These are phyloP conservation scores for Zea luxurians DNA, from an alignment of 176 grass and related monocot genomes.

Conservation along the genomic window DNA sequence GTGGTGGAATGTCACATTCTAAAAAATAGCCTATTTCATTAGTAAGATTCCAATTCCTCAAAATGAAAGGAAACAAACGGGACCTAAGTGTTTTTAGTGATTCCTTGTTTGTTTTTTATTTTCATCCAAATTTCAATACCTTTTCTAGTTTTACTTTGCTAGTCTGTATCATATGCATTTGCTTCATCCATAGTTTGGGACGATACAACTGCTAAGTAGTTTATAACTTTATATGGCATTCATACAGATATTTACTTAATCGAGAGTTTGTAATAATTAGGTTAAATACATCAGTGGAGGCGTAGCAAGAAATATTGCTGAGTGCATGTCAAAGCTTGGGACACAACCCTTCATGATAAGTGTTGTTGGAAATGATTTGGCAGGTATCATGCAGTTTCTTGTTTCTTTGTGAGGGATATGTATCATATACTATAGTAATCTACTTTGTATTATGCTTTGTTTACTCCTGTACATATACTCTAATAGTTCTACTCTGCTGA, in stretches of 20 bases:
- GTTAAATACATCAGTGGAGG: conserved; percentile 77
- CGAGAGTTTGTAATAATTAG: conserved; percentile 34
- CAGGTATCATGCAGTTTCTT: conserved; percentile 54
- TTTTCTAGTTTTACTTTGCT: conserved; percentile 4
- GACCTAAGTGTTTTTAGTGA: not conserved
- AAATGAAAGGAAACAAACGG: no score
- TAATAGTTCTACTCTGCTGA: conserved; percentile 35
- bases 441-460: conserved; percentile 29
- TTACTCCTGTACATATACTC: conserved; percentile 25
- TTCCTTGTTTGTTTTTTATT: not conserved
- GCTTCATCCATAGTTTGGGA: not conserved
- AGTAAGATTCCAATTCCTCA: no score
- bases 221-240: conserved; percentile 10
- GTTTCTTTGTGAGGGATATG: conserved; percentile 27
- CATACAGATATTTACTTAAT: conserved; percentile 2
- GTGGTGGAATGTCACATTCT: no score
- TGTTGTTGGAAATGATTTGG: conserved; percentile 80
- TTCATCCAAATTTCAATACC: not conserved
- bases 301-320: conserved; percentile 94
- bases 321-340: conserved; percentile 94
- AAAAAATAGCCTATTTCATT: no score
- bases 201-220: conserved; percentile 14
- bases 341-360: conserved; percentile 81
- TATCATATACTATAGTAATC: conserved; percentile 24
- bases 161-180: conserved; percentile 6